Percentiles rank a stretch among this genome's conserved stretches.
Conservation (phyloP, 768 basidiomycete genomes). For the Lentinula raphanica region DNA sequence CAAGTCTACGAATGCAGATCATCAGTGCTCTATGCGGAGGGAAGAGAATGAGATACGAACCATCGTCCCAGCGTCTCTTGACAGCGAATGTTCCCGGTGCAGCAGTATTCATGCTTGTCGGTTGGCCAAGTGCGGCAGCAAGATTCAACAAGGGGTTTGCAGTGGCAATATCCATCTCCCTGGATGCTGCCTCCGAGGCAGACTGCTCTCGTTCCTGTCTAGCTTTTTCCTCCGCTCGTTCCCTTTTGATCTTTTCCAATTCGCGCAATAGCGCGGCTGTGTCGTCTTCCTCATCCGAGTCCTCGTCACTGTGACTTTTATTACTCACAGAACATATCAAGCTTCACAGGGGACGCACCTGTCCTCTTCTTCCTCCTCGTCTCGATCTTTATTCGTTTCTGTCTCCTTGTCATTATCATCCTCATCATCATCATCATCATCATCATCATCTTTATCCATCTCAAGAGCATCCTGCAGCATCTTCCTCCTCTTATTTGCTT, state of each 20-base stretch:
- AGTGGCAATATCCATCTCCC: conserved; percentile 81
- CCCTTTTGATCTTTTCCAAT: conserved; percentile 96
- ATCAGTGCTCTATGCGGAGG: conserved; percentile 20
- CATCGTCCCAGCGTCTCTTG: conserved; percentile 86
- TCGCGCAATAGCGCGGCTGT: conserved; percentile 63
- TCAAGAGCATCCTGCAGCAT: conserved; percentile 81
- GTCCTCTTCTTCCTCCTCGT: conserved; percentile 34
- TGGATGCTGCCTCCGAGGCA: conserved; percentile 49
- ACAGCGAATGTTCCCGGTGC: conserved; percentile 84
- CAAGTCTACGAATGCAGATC: conserved; percentile 53
- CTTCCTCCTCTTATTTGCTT: conserved; percentile 79
- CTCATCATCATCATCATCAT: conserved; percentile 52
- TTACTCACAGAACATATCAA: not conserved
- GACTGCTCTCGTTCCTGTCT: conserved; percentile 74
- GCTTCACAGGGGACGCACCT: conserved; percentile 33
- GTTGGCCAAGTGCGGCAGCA: conserved; percentile 81
- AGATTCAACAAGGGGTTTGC: conserved; percentile 88
- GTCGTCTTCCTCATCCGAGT: conserved; percentile 60
- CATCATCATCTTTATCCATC: conserved; percentile 86
- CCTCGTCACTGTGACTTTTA: conserved; percentile 29
- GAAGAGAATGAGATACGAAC: not conserved
- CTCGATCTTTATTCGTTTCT: conserved; percentile 46
- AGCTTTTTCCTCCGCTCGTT: conserved; percentile 90
- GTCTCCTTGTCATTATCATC: conserved; percentile 29
- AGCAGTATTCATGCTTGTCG: conserved; percentile 67